Evolutionary conservation across 192 early-diverging fungal genomes (phyloP).

Genomic region (Oehlia diaphana): DNA sequence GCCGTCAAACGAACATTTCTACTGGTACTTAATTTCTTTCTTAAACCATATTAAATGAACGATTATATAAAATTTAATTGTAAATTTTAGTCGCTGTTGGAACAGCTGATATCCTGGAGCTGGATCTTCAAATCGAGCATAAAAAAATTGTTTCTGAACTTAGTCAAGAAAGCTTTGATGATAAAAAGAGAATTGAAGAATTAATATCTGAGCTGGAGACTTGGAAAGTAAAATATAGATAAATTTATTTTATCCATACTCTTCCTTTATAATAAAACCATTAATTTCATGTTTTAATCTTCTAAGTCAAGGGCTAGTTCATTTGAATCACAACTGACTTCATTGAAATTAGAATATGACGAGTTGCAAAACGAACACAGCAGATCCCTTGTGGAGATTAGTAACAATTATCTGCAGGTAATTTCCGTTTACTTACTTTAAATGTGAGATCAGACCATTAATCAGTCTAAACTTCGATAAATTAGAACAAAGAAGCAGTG

Average conservation of each 20-base stretch:
- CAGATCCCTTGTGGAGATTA: neutral
- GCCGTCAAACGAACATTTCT: neutral
- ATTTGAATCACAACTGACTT: slow-evolving; percentile 9
- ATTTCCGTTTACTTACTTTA: neutral
- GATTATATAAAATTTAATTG: neutral
- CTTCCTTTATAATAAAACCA: neutral
- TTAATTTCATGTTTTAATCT: neutral
- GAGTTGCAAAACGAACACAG: slow-evolving; percentile 9
- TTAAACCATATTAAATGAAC: no score
- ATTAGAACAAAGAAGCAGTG: slow-evolving; percentile 11
- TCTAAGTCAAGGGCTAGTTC: neutral
- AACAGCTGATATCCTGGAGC: slow-evolving; percentile 1
- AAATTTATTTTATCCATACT: neutral
- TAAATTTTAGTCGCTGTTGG: slow-evolving; percentile 20
- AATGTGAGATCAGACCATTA: neutral
- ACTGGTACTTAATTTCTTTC: slow-evolving; percentile 8
- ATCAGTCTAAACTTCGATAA: neutral
- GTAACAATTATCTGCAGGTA: slow-evolving; percentile 7
- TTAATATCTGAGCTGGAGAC: neutral
- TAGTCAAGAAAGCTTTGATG: neutral
- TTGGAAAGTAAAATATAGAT: neutral
- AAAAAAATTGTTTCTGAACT: neutral
- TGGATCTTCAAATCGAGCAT: slow-evolving; percentile 15
- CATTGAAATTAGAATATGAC: neutral
- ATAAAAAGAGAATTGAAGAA: slow-evolving; percentile 6